Base-by-base conservation (phyloP, 2,329 filamentous ascomycete genomes). In the Fusarium floridanum region DNA sequence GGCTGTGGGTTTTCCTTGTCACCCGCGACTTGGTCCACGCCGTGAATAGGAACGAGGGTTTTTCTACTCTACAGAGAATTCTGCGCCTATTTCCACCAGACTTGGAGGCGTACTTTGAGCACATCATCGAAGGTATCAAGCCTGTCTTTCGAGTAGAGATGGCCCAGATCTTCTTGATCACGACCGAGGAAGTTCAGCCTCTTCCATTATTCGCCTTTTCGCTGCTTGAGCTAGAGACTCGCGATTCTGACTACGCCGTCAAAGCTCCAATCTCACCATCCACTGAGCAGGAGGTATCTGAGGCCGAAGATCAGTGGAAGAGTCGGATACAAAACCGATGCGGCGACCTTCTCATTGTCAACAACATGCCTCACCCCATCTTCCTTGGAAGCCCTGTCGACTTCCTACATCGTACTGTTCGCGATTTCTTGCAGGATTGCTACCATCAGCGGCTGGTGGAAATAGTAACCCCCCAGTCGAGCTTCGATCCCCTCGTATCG, bases 1-100 rank as follows among this genome's bases (percentile, higher is more conserved):
- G 71, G 14, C 20, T 71, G 8, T 71, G 69, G 69, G 69, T 68
- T 6, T 37, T 36, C 10, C 32, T 57, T 4, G 34, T 57, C 20
- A 57, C 55, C 14, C 29, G 34, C 5, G 55, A 57, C 32, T 16
- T 57, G n/a, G 29, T 57, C 10, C 55, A 37, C 10, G 55, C 55
- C 12, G 55, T 57, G 20, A 57, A 57, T 6, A 22, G 55, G 12
- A 57, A 57, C 20, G 55, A 57, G 32, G 55, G 32, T 5, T 36
- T 57, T 36, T 17, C 29, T 11, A 57, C 20, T 20, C 50, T 71
- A 3, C n/a, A 48, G 6, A 39, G 43, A 9, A 37, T 57, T 37
- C 29, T 57, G 34, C 55, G 20, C 8, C n/a, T n/a, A 7, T 57
- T 57, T 36, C 55, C 55, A 2, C 34, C 22, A 5, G 61, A 64